Evolutionary conservation across 768 basidiomycete species (phyloP), one percentile per base, ranked within the genome.

Genomic region (Suillus placidus): DNA sequence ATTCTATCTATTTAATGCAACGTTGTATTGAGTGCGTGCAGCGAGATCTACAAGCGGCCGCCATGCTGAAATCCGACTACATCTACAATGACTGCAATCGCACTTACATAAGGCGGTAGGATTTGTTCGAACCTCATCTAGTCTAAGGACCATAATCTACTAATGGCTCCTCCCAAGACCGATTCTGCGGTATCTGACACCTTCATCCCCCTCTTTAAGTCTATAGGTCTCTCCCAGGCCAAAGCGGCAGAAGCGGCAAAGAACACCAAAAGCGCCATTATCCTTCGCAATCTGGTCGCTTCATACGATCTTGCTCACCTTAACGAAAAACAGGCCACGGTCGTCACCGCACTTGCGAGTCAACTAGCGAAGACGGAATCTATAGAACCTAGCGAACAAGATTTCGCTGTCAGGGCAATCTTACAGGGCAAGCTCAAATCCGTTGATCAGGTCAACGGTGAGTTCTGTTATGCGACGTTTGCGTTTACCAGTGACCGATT

Each of bases 361-460:
- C 82, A 84, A 51, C 79, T 90, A 16, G 79, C 82, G 32, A 96
- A 94, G 78, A 70, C 80, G 0, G 74, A 77, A 18, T 70, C 71
- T 7, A 71, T 94, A 45, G 84, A 79, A 6, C 78, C 81, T 38
- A 79, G 77, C n/a, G 87, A 87, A 73, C 83, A 85, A 66, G 81
- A 79, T 54, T 93, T 88, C 76, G 79, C 90, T 20, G 81, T 93
- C 43, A 75, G 80, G n/a, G 86, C 83, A 67, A 88, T 99, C 70
- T 74, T 88, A n/a, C 85, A 88, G 63, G 89, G 86, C 26, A 85
- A 85, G 68, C 77, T 99, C 65, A 92, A 90, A 78, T 87, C 85
- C 40, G 84, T 87, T 4, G 97, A 98, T 75, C 96, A 98, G 81
- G 87, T 97, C 32, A 82, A 85, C 62, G 96, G 96, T 95, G 71